Conservation (phyloP, 2,329 filamentous ascomycete genomes). For the Malbranchea cinnamomea region DNA sequence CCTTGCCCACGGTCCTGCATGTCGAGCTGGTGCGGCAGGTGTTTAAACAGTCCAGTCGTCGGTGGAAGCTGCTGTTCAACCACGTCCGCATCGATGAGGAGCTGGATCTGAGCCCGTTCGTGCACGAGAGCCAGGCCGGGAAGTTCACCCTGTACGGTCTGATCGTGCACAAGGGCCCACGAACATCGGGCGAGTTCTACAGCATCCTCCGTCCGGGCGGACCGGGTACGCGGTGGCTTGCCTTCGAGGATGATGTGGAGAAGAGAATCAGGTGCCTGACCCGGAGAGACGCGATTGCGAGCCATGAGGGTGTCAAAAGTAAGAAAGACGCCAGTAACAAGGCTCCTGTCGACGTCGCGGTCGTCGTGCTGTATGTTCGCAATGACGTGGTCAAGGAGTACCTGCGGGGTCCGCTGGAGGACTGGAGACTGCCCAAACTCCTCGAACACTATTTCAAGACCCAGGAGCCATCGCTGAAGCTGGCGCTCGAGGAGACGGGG, state of each 20-base stretch:
- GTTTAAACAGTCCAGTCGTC: slow-evolving; percentile 38
- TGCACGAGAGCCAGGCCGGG: slow-evolving; percentile 20
- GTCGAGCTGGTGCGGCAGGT: slow-evolving; percentile 43
- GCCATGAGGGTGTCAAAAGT: slow-evolving; percentile 33
- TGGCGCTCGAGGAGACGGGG: slow-evolving; percentile 5
- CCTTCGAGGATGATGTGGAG: slow-evolving; percentile 41
- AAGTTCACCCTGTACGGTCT: slow-evolving; percentile 45
- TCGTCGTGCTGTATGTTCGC: slow-evolving; percentile 42
- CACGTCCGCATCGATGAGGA: slow-evolving; percentile 42
- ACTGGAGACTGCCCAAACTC: slow-evolving; percentile 33
- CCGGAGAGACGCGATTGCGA: slow-evolving; percentile 37
- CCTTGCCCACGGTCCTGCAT: slow-evolving; percentile 35
- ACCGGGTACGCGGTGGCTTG: slow-evolving; percentile 42
- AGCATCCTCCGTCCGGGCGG: slow-evolving; percentile 45
- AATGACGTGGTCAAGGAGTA: slow-evolving; percentile 30
- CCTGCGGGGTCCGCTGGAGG: slow-evolving; percentile 28
- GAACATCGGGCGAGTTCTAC: slow-evolving; percentile 44
- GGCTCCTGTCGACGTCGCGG: slow-evolving; percentile 35
- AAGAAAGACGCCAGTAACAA: slow-evolving; percentile 25
- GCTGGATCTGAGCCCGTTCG: slow-evolving; percentile 29
- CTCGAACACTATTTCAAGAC: slow-evolving; percentile 26
- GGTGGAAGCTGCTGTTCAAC: slow-evolving; percentile 43
- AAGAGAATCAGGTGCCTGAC: slow-evolving; percentile 44
- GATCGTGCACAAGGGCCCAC: slow-evolving; percentile 43
- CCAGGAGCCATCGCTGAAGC: slow-evolving; percentile 8